Evolutionary conservation across 129 eudicot species (phyloP).

Genomic region (Rutidosis leptorrhynchoides): DNA sequence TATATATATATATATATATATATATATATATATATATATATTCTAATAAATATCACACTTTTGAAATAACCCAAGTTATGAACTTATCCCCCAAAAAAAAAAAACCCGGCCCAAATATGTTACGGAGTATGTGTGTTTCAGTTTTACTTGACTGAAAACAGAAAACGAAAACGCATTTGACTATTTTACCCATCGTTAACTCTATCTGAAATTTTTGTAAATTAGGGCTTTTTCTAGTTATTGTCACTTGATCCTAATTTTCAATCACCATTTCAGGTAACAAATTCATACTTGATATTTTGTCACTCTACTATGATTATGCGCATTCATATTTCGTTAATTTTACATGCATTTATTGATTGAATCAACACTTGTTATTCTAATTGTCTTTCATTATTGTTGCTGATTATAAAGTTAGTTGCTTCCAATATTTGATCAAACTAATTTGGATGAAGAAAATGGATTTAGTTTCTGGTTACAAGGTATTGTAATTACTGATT

Average conservation of each 20-base stretch:
- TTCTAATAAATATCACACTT: no score
- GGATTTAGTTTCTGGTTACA: slow-evolving; percentile 43
- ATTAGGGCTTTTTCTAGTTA: background rate
- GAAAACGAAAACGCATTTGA: background rate
- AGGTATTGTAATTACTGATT: slow-evolving; percentile 22
- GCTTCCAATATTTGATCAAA: background rate
- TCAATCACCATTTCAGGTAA: background rate
- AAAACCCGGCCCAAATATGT: background rate
- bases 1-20: no score
- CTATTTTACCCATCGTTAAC: background rate
- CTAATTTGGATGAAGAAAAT: slow-evolving; percentile 16
- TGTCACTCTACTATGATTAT: background rate
- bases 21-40: no score
- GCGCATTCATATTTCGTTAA: background rate
- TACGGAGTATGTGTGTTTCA: no score
- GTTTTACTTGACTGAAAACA: background rate
- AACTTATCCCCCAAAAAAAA: background rate
- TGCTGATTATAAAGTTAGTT: background rate
- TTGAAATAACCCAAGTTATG: background rate
- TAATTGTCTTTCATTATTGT: background rate
- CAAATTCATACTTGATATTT: background rate
- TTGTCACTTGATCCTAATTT: background rate
- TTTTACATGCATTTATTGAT: background rate
- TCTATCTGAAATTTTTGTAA: background rate
- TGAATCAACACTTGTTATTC: background rate